Evolutionary conservation across 192 early-diverging fungal species (phyloP).

Genomic region (Coemansia sp.): DNA sequence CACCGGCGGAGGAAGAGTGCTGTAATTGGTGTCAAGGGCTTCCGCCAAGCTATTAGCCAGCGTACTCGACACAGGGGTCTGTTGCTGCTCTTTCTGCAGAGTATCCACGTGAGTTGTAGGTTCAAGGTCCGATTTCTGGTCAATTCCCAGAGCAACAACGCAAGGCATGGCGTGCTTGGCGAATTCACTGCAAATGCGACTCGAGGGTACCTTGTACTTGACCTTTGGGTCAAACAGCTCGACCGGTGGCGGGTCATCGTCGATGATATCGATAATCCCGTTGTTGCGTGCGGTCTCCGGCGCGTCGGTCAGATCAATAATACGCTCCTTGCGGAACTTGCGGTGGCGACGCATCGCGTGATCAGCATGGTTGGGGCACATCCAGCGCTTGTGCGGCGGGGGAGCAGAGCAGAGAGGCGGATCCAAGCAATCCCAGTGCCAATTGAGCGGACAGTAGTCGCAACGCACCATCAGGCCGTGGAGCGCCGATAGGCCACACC

Average conservation of each 20-base stretch:
- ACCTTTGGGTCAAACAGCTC: conserved; percentile 52
- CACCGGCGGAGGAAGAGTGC: not conserved
- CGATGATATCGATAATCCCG: conserved; percentile 41
- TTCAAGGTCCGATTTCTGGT: not conserved
- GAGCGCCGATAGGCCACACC: conserved; percentile 45
- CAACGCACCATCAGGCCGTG: conserved; percentile 44
- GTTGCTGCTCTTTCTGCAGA: not conserved
- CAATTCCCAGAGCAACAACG: not conserved
- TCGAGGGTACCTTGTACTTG: conserved; percentile 33
- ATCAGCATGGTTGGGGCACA: conserved; percentile 55
- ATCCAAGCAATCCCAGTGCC: conserved; percentile 56
- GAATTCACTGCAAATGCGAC: conserved; percentile 36
- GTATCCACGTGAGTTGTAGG: not conserved
- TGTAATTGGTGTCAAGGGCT: not conserved
- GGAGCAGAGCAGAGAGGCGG: conserved; percentile 48
- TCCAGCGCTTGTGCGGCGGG: conserved; percentile 43
- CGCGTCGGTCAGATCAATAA: conserved; percentile 40
- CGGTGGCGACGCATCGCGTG: conserved; percentile 39
- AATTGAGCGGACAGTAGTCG: conserved; percentile 52
- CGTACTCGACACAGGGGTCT: not conserved
- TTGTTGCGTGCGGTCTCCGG: conserved; percentile 38
- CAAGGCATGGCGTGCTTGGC: conserved; percentile 13
- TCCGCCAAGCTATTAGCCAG: not conserved
- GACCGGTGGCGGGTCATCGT: conserved; percentile 45
- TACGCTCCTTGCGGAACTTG: conserved; percentile 49